phyloP scores from a whole-genome alignment of 2,329 filamentous ascomycete species.

The Colletotrichum magnum region DNA sequence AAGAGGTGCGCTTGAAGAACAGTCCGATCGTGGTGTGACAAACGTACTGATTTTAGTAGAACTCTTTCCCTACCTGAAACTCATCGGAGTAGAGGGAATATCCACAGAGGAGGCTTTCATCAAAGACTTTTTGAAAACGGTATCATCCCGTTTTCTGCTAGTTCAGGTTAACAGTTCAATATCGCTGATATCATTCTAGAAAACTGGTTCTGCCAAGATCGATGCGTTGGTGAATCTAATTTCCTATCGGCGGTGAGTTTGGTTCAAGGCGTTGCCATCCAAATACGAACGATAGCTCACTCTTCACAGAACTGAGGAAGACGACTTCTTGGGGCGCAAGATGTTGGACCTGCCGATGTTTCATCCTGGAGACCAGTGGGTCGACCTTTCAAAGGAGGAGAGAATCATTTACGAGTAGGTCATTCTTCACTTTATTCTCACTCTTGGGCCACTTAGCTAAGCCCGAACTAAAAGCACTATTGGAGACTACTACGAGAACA shows the following conservation, averaged over 20 bases:
- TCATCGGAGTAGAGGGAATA: constrained; percentile 45
- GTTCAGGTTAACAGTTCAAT: not conserved
- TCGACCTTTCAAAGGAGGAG: constrained; percentile 48
- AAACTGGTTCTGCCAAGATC: not conserved
- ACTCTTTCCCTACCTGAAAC: constrained; percentile 52
- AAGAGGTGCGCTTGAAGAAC: constrained; percentile 44
- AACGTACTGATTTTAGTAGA: constrained; percentile 47
- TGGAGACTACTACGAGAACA: not conserved
- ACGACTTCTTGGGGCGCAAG: constrained; percentile 45
- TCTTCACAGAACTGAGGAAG: constrained; percentile 44
- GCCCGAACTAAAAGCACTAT: not conserved
- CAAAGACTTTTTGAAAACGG: constrained; percentile 40
- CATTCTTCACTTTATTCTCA: too few species aligned
- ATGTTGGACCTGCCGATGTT: constrained; percentile 46
- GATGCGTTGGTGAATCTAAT: constrained; percentile 35
- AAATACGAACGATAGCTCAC: not conserved
- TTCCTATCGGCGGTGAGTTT: constrained; percentile 23
- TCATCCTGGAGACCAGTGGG: constrained; percentile 40
- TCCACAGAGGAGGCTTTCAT: constrained; percentile 29
- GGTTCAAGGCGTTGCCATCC: not conserved
- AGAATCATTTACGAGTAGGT: constrained; percentile 45
- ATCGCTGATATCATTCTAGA: constrained; percentile 12
- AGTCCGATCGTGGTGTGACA: not conserved
- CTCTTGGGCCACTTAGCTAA: not conserved
- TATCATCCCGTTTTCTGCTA: not conserved